Conservation (phyloP, 495 filamentous ascomycete species). For the Penicillium herquei region DNA sequence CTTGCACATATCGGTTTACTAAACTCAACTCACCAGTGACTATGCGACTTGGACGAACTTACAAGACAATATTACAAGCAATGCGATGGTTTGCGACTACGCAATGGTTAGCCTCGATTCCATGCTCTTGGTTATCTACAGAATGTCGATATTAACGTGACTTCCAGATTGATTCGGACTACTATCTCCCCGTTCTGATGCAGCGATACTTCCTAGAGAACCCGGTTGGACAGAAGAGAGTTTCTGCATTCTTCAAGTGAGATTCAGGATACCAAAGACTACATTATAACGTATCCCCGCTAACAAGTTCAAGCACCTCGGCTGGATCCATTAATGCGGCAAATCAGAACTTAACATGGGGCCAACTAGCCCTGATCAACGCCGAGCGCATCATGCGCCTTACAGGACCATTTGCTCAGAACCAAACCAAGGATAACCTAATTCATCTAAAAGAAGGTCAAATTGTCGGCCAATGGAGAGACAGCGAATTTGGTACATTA, state of each 20-base stretch:
- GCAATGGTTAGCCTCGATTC: slow-evolving; percentile 45
- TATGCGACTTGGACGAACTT: slow-evolving; percentile 60
- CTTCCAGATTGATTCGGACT: slow-evolving; percentile 58
- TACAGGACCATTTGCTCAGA: slow-evolving; percentile 52
- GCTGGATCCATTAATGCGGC: slow-evolving; percentile 43
- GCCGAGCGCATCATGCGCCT: slow-evolving; percentile 58
- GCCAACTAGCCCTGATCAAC: slow-evolving; percentile 48
- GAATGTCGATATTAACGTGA: neutral
- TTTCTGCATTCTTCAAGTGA: slow-evolving; percentile 45
- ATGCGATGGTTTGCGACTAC: slow-evolving; percentile 57
- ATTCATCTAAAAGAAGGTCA: slow-evolving; percentile 55
- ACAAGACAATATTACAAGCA: slow-evolving; percentile 51
- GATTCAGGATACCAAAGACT: neutral
- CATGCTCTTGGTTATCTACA: neutral
- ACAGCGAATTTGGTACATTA: slow-evolving; percentile 49
- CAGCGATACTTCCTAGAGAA: slow-evolving; percentile 57
- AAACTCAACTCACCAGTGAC: slow-evolving; percentile 32
- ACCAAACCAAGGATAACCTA: slow-evolving; percentile 54
- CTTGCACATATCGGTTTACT: neutral
- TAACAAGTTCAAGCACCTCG: slow-evolving; percentile 27
- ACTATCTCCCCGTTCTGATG: slow-evolving; percentile 56
- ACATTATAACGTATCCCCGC: neutral
- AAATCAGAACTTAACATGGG: slow-evolving; percentile 53
- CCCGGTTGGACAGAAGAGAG: slow-evolving; percentile 37
- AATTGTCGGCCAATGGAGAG: slow-evolving; percentile 63